phyloP scores from a whole-genome alignment of 2,329 filamentous ascomycete genomes.

The Calonectria pauciramosa region DNA sequence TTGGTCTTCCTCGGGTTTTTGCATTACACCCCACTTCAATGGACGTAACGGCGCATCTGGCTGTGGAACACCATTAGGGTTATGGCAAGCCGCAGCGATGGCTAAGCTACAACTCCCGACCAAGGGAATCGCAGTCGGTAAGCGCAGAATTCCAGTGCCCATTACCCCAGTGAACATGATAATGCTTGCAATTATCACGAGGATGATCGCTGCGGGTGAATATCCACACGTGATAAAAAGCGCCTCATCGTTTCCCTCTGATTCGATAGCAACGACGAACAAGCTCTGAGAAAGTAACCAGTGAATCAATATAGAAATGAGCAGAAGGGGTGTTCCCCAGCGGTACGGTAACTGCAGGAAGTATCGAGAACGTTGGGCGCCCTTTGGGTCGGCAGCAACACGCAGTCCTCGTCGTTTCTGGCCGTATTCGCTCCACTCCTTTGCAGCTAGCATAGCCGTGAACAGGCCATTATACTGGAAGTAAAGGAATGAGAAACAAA shows the following conservation, averaged over 20 bases:
- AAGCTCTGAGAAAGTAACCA: conserved; percentile 29
- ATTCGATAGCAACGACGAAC: conserved; percentile 21
- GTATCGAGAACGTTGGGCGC: conserved; percentile 23
- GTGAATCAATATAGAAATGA: conserved; percentile 14
- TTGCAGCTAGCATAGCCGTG: conserved; percentile 25
- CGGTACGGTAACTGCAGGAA: conserved; percentile 30
- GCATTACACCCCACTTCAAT: conserved; percentile 24
- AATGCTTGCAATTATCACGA: not conserved
- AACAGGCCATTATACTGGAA: conserved; percentile 27
- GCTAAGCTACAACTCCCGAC: conserved; percentile 26
- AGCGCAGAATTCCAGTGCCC: not conserved
- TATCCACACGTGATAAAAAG: conserved; percentile 22
- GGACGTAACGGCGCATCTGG: not conserved
- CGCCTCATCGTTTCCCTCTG: not conserved
- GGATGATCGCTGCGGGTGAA: conserved; percentile 21
- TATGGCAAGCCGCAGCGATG: conserved; percentile 26
- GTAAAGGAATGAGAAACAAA: conserved; percentile 25
- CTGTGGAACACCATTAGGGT: not conserved
- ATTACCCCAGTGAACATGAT: not conserved
- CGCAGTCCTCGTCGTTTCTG: conserved; percentile 3
- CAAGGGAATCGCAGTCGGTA: conserved; percentile 11
- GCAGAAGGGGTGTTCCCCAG: conserved; percentile 3
- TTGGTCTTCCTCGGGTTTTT: not conserved
- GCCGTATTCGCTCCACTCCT: conserved; percentile 28
- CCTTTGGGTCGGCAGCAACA: conserved; percentile 10